Base-by-base conservation (phyloP, 2,329 filamentous ascomycete species). In the Dothiorella sarmentorum region DNA sequence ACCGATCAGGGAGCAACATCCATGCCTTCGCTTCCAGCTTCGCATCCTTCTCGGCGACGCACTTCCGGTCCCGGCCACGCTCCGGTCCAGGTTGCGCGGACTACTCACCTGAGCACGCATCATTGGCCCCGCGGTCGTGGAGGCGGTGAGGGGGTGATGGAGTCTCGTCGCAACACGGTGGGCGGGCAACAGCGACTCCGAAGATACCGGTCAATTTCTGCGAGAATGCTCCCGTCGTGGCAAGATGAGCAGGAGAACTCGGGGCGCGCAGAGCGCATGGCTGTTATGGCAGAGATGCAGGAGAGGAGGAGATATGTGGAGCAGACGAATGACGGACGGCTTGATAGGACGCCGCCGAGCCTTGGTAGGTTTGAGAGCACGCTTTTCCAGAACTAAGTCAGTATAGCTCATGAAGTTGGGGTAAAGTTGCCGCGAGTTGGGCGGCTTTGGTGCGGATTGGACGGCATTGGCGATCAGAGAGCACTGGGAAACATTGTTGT, bases 301-400 rank as follows among this genome's bases (percentile, higher is more conserved):
- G 37, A 35, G 18, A 38, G 52, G 18, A 44, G 59, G n/a, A 43
- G 61, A 22, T 59, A 64, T 1, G 68, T 60, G 31, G 35, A 55
- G 26, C 62, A 65, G 56, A 60, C 59, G 15, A 33, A 44, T 15
- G 26, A 53, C 18, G 57, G 38, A 65, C 64, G n/a, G 60, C 63
- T 73, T 66, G 68, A 73, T 61, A 69, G 72, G 60, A 74, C 71
- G 38, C 70, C 71, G 17, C 70, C 71, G 15, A 58, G 69, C n/a
- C 58, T 72, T 40, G 71, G 71, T 1, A 61, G 67, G 52, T 63
- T 72, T 40, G 71, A 74, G 62, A 65, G 69, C 49, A 59, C 56
- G 44, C 61, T 66, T 53, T 53, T 60, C 18, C 44, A 51, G 44
- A 20, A 58, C 7, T 58, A 33, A 11, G 6, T 17, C 33, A 22